Conservation (phyloP, 2,329 filamentous ascomycete genomes). For the Samsoniella hepiali region DNA sequence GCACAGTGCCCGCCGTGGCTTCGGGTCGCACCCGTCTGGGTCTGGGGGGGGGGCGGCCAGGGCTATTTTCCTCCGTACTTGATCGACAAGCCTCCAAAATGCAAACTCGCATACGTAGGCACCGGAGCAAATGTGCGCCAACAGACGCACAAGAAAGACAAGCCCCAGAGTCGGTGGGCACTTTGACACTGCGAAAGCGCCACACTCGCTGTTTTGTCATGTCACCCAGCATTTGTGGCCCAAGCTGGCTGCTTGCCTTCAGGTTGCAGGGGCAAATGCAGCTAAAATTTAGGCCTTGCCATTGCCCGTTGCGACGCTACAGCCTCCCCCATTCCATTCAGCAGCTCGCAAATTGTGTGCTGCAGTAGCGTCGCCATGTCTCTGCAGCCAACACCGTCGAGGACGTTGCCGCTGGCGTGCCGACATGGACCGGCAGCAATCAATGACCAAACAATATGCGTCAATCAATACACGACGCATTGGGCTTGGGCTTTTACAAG, state of each 20-base stretch:
- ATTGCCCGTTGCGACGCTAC: background rate
- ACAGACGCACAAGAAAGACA: background rate
- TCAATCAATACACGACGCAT: background rate
- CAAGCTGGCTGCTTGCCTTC: background rate
- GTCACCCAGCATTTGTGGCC: background rate
- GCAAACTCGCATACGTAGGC: background rate
- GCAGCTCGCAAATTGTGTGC: background rate
- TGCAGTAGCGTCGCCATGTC: background rate
- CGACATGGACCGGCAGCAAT: background rate
- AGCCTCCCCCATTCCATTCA: background rate
- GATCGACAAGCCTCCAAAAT: constrained; percentile 8
- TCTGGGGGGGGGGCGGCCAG: no score
- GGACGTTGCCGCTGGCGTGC: background rate
- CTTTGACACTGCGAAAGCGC: background rate
- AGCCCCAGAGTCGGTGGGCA: background rate
- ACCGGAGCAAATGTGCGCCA: background rate
- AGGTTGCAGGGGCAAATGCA: constrained; percentile 2
- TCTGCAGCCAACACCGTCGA: no score
- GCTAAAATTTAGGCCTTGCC: background rate
- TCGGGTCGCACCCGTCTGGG: constrained; percentile 10
- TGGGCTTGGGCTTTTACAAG: no score
- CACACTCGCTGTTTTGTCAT: constrained; percentile 8
- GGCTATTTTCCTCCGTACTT: no score
- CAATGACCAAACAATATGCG: background rate
- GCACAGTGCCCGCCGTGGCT: constrained; percentile 8